These are phyloP conservation scores for Vitis rotundifolia DNA, from an alignment of 164 flowering plant genomes.

Conservation along the genomic window DNA sequence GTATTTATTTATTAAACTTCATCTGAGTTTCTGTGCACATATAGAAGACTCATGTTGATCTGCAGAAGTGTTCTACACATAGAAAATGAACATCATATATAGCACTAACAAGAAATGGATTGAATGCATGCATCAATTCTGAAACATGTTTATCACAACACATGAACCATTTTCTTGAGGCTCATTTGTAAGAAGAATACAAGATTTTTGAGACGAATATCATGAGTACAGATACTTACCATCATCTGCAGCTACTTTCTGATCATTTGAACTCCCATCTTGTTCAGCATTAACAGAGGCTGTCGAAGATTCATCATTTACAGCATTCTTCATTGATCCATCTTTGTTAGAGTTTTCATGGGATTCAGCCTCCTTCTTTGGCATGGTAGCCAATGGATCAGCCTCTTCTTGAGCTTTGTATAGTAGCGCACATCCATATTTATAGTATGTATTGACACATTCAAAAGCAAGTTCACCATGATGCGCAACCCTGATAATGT, in stretches of 20 bases:
- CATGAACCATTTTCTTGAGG: too few relatives aligned
- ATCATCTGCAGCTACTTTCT: conserved; percentile 35
- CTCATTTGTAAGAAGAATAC: too few relatives aligned
- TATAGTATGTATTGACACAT: conserved; percentile 72
- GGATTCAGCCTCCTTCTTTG: conserved; percentile 62
- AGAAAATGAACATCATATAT: too few relatives aligned
- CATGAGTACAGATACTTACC: conserved; percentile 37
- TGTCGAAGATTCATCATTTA: conserved; percentile 49
- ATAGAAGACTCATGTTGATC: too few relatives aligned
- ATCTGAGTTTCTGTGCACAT: too few relatives aligned
- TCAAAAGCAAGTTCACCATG: conserved; percentile 89
- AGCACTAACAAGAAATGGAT: too few relatives aligned
- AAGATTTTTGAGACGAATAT: background rate
- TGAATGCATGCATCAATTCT: too few relatives aligned
- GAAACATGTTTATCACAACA: too few relatives aligned
- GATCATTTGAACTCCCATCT: conserved; percentile 31
- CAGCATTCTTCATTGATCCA: conserved; percentile 30
- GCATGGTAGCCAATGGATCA: conserved; percentile 74
- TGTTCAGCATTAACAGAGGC: conserved; percentile 48
- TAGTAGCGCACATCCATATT: conserved; percentile 83
- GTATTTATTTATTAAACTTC: too few relatives aligned
- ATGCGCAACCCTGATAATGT: conserved; percentile 61
- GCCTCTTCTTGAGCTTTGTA: conserved; percentile 93
- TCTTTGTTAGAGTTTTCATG: conserved; percentile 38
- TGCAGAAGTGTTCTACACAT: too few relatives aligned